Percentiles rank a stretch among this genome's conserved stretches.
phyloP scores from a whole-genome alignment of 257 asterid species.

The Orobanche coerulescens region DNA sequence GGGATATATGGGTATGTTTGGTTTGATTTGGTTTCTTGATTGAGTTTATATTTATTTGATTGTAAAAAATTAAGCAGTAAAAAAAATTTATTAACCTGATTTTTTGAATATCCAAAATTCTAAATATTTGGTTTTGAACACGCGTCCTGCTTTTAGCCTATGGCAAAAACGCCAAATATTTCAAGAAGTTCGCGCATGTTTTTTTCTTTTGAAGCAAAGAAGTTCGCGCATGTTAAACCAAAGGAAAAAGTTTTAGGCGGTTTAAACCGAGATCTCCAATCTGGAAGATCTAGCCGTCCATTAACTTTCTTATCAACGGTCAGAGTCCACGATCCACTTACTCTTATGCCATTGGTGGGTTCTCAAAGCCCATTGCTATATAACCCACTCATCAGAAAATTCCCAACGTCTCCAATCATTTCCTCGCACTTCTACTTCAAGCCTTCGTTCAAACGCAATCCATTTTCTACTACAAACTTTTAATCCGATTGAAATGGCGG shows the following conservation, averaged over 20 bases:
- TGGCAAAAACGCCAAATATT: neutral
- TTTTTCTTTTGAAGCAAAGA: neutral
- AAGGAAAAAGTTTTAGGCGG: neutral
- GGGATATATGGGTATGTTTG: no score
- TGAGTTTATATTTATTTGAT: no score
- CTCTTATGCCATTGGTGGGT: slow-evolving; percentile 26
- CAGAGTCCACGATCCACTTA: slow-evolving; percentile 25
- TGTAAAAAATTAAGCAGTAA: no score
- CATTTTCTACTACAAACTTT: neutral
- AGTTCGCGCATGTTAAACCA: neutral
- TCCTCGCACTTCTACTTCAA: neutral
- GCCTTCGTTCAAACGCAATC: no score
- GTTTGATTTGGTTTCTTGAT: no score
- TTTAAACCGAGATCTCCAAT: neutral
- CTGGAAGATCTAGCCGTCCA: slow-evolving; percentile 30
- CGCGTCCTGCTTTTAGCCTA: no score
- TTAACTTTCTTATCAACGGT: slow-evolving; percentile 31
- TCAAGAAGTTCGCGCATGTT: no score
- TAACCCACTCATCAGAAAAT: slow-evolving; percentile 23
- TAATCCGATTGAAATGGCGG: slow-evolving; percentile 42
- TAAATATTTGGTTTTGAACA: no score
- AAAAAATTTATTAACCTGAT: no score
- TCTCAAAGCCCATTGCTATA: slow-evolving; percentile 26
- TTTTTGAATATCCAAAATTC: no score
- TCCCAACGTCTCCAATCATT: neutral